Conservation (phyloP, 495 filamentous ascomycete genomes). For the Pyrenopolyporus hunteri region DNA sequence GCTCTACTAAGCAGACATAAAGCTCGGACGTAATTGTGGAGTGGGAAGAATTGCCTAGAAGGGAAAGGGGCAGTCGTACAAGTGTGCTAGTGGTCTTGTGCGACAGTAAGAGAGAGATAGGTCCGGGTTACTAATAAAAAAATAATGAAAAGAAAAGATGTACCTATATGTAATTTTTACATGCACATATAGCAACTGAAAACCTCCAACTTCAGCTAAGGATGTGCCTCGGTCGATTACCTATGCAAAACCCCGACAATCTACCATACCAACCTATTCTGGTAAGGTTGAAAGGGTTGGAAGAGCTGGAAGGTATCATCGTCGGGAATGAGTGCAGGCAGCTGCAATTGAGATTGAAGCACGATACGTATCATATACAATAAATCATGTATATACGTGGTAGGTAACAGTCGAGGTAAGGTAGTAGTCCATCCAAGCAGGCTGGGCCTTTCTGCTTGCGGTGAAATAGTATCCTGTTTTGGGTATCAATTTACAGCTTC, state of each 20-base stretch:
- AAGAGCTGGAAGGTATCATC: no score
- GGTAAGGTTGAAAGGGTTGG: no score
- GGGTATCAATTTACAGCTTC: slow-evolving; percentile 37
- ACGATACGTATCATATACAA: no score
- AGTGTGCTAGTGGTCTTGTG: slow-evolving; percentile 7
- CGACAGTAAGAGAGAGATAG: slow-evolving; percentile 13
- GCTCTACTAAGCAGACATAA: slow-evolving; percentile 11
- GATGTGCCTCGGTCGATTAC: no score
- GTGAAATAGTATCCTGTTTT: slow-evolving; percentile 18
- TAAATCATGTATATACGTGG: no score
- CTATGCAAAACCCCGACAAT: no score
- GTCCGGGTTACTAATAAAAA: background rate
- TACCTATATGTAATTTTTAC: background rate
- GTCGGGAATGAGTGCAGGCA: no score
- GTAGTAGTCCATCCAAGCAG: background rate
- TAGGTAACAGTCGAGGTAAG: background rate
- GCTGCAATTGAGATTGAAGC: no score
- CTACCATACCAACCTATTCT: no score
- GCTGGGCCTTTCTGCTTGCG: background rate
- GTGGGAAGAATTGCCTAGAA: slow-evolving; percentile 24
- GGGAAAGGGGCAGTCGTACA: slow-evolving; percentile 22
- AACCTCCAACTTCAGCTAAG: no score
- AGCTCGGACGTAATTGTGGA: slow-evolving; percentile 32
- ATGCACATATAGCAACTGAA: no score
- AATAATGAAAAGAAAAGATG: background rate